A percentile compares a stretch with the other conserved stretches of the same genome.
phyloP scores from a whole-genome alignment of 2,329 filamentous ascomycete species.

The Phyllosticta citrichinensis region DNA sequence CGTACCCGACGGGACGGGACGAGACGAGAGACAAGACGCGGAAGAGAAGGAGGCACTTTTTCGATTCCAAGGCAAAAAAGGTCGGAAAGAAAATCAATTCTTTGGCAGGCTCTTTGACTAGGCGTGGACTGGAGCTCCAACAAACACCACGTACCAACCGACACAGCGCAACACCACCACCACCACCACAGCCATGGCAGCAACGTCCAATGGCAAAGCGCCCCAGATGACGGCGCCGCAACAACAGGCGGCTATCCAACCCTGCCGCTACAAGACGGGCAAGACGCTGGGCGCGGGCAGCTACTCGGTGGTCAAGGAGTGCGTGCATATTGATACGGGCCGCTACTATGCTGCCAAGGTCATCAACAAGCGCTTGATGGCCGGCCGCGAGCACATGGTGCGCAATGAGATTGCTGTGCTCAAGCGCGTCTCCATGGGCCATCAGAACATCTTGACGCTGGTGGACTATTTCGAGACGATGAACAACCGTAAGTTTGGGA shows the following conservation, averaged over 20 bases:
- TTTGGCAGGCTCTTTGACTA: neutral
- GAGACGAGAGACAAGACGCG: neutral
- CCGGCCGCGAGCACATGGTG: conserved; percentile 96
- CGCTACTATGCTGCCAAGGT: conserved; percentile 98
- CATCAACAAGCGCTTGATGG: conserved; percentile 98
- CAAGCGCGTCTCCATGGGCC: conserved; percentile 97
- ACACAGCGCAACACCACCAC: neutral
- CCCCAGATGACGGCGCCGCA: neutral
- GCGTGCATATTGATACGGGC: conserved; percentile 94
- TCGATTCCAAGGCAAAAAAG: neutral
- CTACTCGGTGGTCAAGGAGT: conserved; percentile 97
- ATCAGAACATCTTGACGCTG: conserved; percentile 93
- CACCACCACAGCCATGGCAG: neutral
- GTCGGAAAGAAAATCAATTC: too few relatives aligned
- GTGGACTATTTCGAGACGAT: conserved; percentile 99
- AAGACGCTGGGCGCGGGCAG: conserved; percentile 95
- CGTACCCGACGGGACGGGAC: neutral
- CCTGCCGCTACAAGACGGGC: conserved; percentile 96
- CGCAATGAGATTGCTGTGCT: conserved; percentile 97
- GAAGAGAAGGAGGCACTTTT: neutral
- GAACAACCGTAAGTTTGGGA: conserved; percentile 66
- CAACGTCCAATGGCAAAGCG: neutral
- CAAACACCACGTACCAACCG: neutral
- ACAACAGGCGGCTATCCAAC: conserved; percentile 58
- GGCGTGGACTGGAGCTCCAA: neutral